Base-by-base conservation (phyloP, 192 early-diverging fungal genomes). In the Gigaspora rosea region DNA sequence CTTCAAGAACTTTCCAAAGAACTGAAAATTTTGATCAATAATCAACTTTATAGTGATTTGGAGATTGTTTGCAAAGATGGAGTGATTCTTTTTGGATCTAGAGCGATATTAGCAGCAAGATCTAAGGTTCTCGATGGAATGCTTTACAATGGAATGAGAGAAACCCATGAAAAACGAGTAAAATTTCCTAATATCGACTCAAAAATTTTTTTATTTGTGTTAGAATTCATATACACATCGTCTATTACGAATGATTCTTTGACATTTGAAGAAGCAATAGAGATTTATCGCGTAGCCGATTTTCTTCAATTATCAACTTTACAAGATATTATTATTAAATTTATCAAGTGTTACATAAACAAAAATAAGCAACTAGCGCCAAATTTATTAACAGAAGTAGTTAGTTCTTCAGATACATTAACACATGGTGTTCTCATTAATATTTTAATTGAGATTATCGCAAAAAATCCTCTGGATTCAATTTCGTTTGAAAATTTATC, bases 121-220 rank as follows among this genome's bases (percentile, higher is more conserved):
- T 71, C 70, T 4, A 49, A 33, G 22, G 70, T 71, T 16, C 35
- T 71, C 16, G 70, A 71, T 56, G 51, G 52, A 36, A 32, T 78
- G 20, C 22, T 78, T 56, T 51, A 36, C 32, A 71, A 68, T 32
- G 68, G 68, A n/a, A 71, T 78, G 56, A 63, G 47, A 68, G 77
- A 78, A 56, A 51, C 71, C 3, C 13, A 72, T 9, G 41, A 54
- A 61, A 68, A 71, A 20, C 27, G 56, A 22, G 27, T 71, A 27
- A 32, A 32, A 18, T 71, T 71, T 41, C 70, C 70, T 4, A 22
- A 71, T 27, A 54, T 71, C 33, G 27, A 71, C n/a, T 32, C 52
- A 9, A 12, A 16, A 9, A n/a, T 49, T 9, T 52, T 71, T n/a
- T 13, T 4, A 18, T 8, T 56, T 8, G 35, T 71, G 11, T n/a